Evolutionary conservation across 2,329 filamentous ascomycete species (phyloP).

Genomic region (Sporothrix brunneoviolacea): DNA sequence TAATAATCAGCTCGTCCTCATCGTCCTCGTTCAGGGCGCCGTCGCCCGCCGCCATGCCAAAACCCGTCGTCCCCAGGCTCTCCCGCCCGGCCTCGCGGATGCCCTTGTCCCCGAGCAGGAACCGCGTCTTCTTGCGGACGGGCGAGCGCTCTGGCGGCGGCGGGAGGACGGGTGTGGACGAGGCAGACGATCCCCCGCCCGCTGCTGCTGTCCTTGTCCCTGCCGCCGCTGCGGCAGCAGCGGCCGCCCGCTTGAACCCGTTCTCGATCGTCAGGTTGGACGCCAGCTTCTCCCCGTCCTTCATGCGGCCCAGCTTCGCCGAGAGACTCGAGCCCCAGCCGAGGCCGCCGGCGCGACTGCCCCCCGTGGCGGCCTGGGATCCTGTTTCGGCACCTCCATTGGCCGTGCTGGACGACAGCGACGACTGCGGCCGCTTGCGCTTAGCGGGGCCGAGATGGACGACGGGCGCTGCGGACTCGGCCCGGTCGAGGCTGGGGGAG

Average conservation of each 20-base stretch:
- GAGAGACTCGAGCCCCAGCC: slow-evolving; percentile 53
- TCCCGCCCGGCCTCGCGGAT: slow-evolving; percentile 72
- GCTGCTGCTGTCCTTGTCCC: too few species aligned
- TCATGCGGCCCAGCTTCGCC: slow-evolving; percentile 55
- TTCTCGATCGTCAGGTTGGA: slow-evolving; percentile 15
- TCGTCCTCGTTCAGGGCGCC: slow-evolving; percentile 40
- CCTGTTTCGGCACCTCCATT: too few species aligned
- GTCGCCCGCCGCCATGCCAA: slow-evolving; percentile 13
- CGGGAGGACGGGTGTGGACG: slow-evolving; percentile 7
- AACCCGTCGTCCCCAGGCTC: slow-evolving; percentile 48
- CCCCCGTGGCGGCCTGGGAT: too few species aligned
- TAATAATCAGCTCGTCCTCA: slow-evolving; percentile 46
- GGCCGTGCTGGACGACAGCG: slow-evolving; percentile 24
- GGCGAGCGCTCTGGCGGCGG: slow-evolving; percentile 34
- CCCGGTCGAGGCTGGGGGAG: slow-evolving; percentile 31
- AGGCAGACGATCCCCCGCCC: too few species aligned
- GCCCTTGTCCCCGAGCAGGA: slow-evolving; percentile 68
- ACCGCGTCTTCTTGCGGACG: slow-evolving; percentile 68
- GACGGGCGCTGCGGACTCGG: slow-evolving; percentile 32
- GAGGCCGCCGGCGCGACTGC: slow-evolving; percentile 27
- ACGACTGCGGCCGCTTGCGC: slow-evolving; percentile 51
- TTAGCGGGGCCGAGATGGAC: slow-evolving; percentile 55
- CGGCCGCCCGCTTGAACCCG: not conserved
- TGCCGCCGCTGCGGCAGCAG: too few species aligned
- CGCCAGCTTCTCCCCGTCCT: slow-evolving; percentile 41